Conservation (phyloP, 768 basidiomycete species). For the Nidula microcarpa region DNA sequence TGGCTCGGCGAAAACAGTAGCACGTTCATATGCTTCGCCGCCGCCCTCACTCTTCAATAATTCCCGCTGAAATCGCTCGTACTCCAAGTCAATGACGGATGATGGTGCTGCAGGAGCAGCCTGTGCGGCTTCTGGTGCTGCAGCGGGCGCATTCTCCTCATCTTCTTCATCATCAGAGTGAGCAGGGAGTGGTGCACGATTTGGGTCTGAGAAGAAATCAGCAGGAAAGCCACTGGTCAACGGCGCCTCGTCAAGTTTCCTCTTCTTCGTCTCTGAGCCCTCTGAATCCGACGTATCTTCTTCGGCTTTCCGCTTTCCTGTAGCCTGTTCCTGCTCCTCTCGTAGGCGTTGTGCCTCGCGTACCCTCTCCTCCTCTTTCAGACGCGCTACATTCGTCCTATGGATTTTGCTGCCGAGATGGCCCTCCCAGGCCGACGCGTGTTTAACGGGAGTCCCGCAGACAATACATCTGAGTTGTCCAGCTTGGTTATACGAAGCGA, state of each 20-base stretch:
- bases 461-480: slow-evolving; percentile 71
- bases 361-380: slow-evolving; percentile 51
- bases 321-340: slow-evolving; percentile 26
- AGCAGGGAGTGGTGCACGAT: slow-evolving; percentile 38
- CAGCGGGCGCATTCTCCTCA: slow-evolving; percentile 6
- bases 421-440: slow-evolving; percentile 83
- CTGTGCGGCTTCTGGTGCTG: background rate
- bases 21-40: slow-evolving; percentile 57
- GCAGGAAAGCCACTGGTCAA: slow-evolving; percentile 43
- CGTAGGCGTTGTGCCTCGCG: slow-evolving; percentile 30
- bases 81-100: slow-evolving; percentile 62
- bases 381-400: slow-evolving; percentile 58
- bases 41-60: slow-evolving; percentile 42
- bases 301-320: slow-evolving; percentile 31
- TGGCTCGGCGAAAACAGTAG: slow-evolving; percentile 71
- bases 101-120: slow-evolving; percentile 14
- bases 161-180: slow-evolving; percentile 36
- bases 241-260: slow-evolving; percentile 19
- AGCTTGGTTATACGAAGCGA: slow-evolving; percentile 61
- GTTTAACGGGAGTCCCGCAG: slow-evolving; percentile 64
- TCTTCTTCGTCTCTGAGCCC: slow-evolving; percentile 20
- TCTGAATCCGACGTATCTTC: slow-evolving; percentile 16
- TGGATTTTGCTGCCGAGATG: slow-evolving; percentile 82
- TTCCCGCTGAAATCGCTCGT: slow-evolving; percentile 67
- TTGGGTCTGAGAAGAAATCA: slow-evolving; percentile 83